phyloP scores from a whole-genome alignment of 1,284 basidiomycete species.

The Cutaneotrichosporon cyanovorans region DNA sequence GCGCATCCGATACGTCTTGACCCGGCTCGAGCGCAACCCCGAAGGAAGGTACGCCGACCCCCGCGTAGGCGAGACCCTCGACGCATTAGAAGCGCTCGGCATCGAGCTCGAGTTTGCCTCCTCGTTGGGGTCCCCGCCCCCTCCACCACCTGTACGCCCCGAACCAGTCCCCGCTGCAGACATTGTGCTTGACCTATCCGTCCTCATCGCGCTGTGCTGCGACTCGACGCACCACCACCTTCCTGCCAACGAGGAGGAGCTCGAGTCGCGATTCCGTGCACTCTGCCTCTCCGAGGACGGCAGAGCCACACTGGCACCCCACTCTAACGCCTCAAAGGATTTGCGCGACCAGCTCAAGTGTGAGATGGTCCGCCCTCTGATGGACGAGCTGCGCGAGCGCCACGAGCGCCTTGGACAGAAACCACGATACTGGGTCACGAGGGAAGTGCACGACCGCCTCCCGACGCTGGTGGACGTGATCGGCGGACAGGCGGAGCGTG shows the following conservation, averaged over 20 bases:
- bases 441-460: slow-evolving; percentile 31
- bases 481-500: slow-evolving; percentile 30
- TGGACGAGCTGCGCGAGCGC: slow-evolving; percentile 30
- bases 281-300: neutral
- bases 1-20: slow-evolving; percentile 58
- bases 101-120: slow-evolving; percentile 50
- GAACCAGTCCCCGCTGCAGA: slow-evolving; percentile 20
- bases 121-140: neutral
- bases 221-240: slow-evolving; percentile 69
- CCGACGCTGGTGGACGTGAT: slow-evolving; percentile 37
- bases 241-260: slow-evolving; percentile 52
- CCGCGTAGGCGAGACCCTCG: slow-evolving; percentile 58
- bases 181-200: slow-evolving; percentile 70
- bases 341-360: slow-evolving; percentile 35
- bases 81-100: slow-evolving; percentile 55
- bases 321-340: slow-evolving; percentile 28
- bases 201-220: slow-evolving; percentile 72
- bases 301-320: slow-evolving; percentile 13
- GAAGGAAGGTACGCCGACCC: slow-evolving; percentile 47
- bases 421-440: slow-evolving; percentile 36
- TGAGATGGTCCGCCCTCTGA: slow-evolving; percentile 35
- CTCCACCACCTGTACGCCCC: neutral
- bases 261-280: slow-evolving; percentile 54
- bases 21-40: slow-evolving; percentile 53
- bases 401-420: neutral